Base-by-base conservation (phyloP, 1,139 yeast species). In the Kodamaea anthophila region DNA sequence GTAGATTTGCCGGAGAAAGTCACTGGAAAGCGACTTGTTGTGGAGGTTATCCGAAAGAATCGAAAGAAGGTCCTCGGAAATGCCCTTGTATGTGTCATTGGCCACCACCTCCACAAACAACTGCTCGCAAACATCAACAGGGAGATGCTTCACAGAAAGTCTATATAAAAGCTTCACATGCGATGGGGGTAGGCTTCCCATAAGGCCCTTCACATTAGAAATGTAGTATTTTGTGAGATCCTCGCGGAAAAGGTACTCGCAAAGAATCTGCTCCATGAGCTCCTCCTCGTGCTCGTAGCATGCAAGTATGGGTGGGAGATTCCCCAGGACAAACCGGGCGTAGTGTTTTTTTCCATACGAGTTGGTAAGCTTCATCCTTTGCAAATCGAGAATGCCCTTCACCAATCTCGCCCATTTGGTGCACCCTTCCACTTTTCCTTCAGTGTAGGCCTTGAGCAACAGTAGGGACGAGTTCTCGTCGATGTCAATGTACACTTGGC, bases 21-120 rank as follows among this genome's bases (percentile, higher is more conserved):
- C 54, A 4, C 62, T 54, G 0, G 81, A 69, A 28, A 77, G 49
- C 1, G 77, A 58, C 39, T 65, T 70, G 36, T 70, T 70, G 23
- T 31, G 33, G 2, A 65, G 55, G 5, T 51, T 39, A 2, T 51
- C 37, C 5, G 66, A 55, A 29, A 70, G 51, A 15, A 52, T 52
- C 11, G 46, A 51, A 26, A 76, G 53, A 19, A 75, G 47, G 1
- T 39, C 28, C 22, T 70, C 65, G 1, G 74, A 50, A 15, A 66
- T 45, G 1, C 47, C 36, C 5, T 60, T 57, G 36, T 55, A 58
- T 10, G 53, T 44, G 1, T 45, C 37, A 3, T 34, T 35, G 7
- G 44, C 32, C 3, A 62, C 56, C 9, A 74, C 58, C 6, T 52
- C 29, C 10, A 53, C 44, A 41, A 62, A 75, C 2, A 70, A 39